Percentiles rank a stretch among this genome's conserved stretches.
Evolutionary conservation across 345 rosid genomes (phyloP).

Genomic region (Citrus glauca): DNA sequence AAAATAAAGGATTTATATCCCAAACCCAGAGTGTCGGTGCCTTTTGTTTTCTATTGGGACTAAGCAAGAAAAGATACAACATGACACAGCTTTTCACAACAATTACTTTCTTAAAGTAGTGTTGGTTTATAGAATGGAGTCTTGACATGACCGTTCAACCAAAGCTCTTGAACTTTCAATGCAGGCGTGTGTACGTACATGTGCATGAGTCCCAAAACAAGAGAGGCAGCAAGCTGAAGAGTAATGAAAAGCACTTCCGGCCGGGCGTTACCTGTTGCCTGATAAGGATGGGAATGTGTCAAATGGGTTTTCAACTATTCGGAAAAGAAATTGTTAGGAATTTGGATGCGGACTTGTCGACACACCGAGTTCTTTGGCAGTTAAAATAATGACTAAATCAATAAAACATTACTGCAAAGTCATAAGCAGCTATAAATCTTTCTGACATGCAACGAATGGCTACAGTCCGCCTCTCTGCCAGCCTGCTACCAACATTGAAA

Average conservation of each 20-base stretch:
- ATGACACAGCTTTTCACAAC: not conserved
- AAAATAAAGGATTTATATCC: no score
- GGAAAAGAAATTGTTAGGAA: not conserved
- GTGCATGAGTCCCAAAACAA: not conserved
- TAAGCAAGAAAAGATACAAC: not conserved
- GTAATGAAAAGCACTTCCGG: not conserved
- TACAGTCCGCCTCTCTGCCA: not conserved
- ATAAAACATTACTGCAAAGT: not conserved
- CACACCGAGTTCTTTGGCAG: no score
- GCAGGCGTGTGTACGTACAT: not conserved
- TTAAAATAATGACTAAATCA: no score
- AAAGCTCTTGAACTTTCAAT: not conserved
- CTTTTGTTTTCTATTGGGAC: not conserved
- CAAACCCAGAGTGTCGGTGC: not conserved
- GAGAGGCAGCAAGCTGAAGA: not conserved
- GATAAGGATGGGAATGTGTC: no score
- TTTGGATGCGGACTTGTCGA: not conserved
- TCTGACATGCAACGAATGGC: not conserved
- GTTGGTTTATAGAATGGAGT: not conserved
- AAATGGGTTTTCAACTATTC: not conserved
- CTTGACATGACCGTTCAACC: not conserved
- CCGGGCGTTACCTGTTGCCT: not conserved
- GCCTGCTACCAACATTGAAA: not conserved
- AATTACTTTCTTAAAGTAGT: not conserved
- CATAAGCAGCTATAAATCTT: not conserved